These are phyloP conservation scores for Trichoderma sp. DNA, from an alignment of 2,329 filamentous ascomycete species.

Conservation along the genomic window DNA sequence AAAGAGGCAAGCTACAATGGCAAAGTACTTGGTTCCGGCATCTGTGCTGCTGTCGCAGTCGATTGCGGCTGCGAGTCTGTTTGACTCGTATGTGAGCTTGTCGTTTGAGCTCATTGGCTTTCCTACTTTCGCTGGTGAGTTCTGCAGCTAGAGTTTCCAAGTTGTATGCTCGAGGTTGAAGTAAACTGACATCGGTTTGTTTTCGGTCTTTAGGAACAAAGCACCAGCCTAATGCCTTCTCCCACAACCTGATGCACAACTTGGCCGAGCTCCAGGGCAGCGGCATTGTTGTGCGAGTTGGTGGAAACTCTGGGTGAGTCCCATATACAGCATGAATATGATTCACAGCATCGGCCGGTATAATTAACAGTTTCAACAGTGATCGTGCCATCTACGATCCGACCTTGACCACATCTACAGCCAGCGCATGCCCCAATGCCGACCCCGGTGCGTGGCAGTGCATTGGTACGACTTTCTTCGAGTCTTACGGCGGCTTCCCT, in stretches of 20 bases:
- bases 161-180: background rate
- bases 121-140: slow-evolving; percentile 24
- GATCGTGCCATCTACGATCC: slow-evolving; percentile 28
- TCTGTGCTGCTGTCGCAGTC: slow-evolving; percentile 19
- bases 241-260: slow-evolving; percentile 23
- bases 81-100: slow-evolving; percentile 23
- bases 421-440: slow-evolving; percentile 24
- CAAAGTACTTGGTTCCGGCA: slow-evolving; percentile 13
- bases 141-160: background rate
- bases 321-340: background rate
- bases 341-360: background rate
- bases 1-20: slow-evolving; percentile 4
- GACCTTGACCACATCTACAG: slow-evolving; percentile 23
- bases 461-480: slow-evolving; percentile 27
- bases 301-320: slow-evolving; percentile 25
- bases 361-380: slow-evolving; percentile 1
- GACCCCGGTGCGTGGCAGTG: slow-evolving; percentile 26
- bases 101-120: slow-evolving; percentile 26
- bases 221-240: slow-evolving; percentile 21
- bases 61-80: slow-evolving; percentile 14
- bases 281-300: slow-evolving; percentile 23
- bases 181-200: background rate
- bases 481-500: slow-evolving; percentile 26
- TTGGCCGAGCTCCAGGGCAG: slow-evolving; percentile 22
- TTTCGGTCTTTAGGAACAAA: slow-evolving; percentile 18